Evolutionary conservation across 192 early-diverging fungal species (phyloP).

Genomic region (Spinellus fusiger): DNA sequence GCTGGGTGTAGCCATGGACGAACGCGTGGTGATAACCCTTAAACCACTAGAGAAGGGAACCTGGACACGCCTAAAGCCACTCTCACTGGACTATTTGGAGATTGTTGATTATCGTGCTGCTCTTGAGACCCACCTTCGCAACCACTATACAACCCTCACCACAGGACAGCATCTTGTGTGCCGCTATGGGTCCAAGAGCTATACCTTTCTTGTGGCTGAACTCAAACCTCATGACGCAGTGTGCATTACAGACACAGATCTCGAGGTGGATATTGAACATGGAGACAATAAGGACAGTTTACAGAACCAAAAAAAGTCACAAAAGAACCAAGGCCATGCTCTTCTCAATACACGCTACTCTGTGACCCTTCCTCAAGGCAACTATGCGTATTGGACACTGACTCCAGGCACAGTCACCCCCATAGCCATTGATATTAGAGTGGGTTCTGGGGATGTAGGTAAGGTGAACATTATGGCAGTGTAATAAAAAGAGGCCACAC

Average conservation of each 20-base stretch:
- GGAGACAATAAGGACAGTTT: conserved; percentile 14
- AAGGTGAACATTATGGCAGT: no score
- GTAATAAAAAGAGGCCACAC: no score
- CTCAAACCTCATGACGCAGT: conserved; percentile 63
- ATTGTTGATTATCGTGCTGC: conserved; percentile 57
- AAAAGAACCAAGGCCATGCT: conserved; percentile 6
- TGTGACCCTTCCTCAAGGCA: neutral
- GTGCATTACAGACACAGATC: conserved; percentile 71
- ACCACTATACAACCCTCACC: conserved; percentile 61
- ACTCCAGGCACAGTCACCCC: neutral
- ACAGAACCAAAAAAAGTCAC: conserved; percentile 17
- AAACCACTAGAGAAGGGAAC: conserved; percentile 59
- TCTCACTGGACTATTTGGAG: conserved; percentile 44
- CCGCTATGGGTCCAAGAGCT: conserved; percentile 37
- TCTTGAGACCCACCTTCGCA: conserved; percentile 62
- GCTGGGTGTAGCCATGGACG: conserved; percentile 33
- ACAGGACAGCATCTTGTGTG: conserved; percentile 58
- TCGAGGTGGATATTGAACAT: conserved; percentile 73
- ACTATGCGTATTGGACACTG: conserved; percentile 15
- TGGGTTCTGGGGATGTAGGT: conserved; percentile 22
- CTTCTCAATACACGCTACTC: conserved; percentile 14
- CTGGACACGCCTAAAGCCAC: conserved; percentile 56
- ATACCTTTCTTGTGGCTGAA: conserved; percentile 56
- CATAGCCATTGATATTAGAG: conserved; percentile 10
- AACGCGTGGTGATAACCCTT: conserved; percentile 45